phyloP scores from a whole-genome alignment of 2,329 filamentous ascomycete genomes.

The Beauveria varroae region DNA sequence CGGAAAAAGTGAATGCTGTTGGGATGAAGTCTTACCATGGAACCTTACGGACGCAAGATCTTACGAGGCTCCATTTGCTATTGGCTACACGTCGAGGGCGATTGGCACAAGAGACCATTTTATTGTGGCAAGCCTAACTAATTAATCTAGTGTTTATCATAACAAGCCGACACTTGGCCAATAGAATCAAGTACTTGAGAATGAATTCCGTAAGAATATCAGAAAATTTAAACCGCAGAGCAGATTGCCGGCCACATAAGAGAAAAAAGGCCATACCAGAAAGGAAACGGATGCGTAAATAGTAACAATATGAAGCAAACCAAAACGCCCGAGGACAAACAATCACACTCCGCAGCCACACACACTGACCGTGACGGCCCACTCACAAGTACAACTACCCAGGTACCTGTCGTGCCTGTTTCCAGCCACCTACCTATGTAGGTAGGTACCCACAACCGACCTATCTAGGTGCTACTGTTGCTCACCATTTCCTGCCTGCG shows the following conservation, averaged over 20 bases:
- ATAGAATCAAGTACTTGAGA: background rate
- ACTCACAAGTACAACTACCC: background rate
- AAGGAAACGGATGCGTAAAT: background rate
- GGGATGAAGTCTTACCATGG: too few relatives aligned
- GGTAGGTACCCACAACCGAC: too few relatives aligned
- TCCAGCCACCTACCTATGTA: background rate
- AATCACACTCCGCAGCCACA: background rate
- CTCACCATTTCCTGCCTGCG: conserved; percentile 19
- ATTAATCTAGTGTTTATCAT: too few relatives aligned
- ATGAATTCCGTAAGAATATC: background rate
- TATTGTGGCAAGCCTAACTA: too few relatives aligned
- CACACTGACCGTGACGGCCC: background rate
- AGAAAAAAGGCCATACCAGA: background rate
- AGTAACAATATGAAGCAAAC: background rate
- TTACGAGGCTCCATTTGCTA: too few relatives aligned
- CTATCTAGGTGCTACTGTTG: conserved; percentile 4
- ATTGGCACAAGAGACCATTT: too few relatives aligned
- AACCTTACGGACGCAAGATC: too few relatives aligned
- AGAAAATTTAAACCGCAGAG: background rate
- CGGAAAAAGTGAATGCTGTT: too few relatives aligned
- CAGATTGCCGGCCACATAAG: background rate
- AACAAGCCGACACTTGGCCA: too few relatives aligned
- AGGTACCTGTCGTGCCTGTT: too few relatives aligned
- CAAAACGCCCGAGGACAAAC: conserved; percentile 3
- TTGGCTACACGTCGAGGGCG: too few relatives aligned